Percentiles rank a stretch among this genome's conserved stretches.
phyloP scores from a whole-genome alignment of 1,284 basidiomycete genomes.

The Ceratobasidium papillatum region DNA sequence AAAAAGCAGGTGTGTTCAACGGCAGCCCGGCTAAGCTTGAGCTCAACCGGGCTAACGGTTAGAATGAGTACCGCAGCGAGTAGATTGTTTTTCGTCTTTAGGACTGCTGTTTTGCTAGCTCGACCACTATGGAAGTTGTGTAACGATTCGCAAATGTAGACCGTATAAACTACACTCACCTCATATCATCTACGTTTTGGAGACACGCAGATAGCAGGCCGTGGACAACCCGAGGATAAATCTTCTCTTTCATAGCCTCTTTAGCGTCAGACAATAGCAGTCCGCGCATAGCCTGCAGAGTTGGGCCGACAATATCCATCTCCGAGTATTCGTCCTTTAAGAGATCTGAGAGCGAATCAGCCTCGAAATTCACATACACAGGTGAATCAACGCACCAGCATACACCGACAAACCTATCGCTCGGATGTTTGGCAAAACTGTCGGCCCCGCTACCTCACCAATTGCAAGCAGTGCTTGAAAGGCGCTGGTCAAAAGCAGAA shows the following conservation, averaged over 20 bases:
- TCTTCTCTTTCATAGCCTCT: constrained; percentile 48
- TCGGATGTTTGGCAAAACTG: constrained; percentile 75
- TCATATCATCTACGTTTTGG: constrained; percentile 89
- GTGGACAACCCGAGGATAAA: constrained; percentile 70
- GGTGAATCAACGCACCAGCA: constrained; percentile 61
- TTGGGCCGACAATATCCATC: constrained; percentile 80
- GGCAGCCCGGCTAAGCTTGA: constrained; percentile 76
- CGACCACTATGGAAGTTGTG: constrained; percentile 65
- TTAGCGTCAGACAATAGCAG: constrained; percentile 65
- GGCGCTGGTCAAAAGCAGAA: constrained; percentile 71
- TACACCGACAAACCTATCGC: constrained; percentile 85
- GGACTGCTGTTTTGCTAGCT: constrained; percentile 75
- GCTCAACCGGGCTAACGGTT: constrained; percentile 75
- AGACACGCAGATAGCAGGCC: constrained; percentile 87
- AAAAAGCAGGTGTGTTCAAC: constrained; percentile 87
- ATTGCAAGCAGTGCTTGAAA: constrained; percentile 74
- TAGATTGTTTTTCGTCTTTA: constrained; percentile 92
- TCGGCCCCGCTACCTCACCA: constrained; percentile 65
- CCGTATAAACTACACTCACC: constrained; percentile 60
- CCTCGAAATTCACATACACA: background rate
- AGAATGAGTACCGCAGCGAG: constrained; percentile 86
- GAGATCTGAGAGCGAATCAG: constrained; percentile 62
- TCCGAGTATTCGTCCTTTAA: constrained; percentile 84
- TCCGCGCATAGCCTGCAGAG: constrained; percentile 78
- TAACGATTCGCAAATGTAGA: background rate